These are phyloP conservation scores for Phaffomyces antillensis DNA, from an alignment of 805 yeast species.

Conservation along the genomic window DNA sequence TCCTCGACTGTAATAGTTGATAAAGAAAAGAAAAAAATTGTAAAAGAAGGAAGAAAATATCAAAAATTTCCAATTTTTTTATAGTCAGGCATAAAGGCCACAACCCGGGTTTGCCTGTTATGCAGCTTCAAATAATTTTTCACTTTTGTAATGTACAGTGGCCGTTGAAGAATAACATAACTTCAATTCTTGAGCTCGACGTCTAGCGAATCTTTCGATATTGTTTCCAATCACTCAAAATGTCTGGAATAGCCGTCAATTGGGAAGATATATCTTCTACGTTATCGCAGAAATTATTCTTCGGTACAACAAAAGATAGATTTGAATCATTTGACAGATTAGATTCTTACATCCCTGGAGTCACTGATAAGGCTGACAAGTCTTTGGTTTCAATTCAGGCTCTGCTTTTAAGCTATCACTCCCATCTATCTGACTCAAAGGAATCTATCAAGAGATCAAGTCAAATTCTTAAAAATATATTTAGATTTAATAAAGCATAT, in stretches of 20 bases:
- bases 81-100: no score
- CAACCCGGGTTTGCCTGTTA: no score
- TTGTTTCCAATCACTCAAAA: neutral
- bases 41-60: neutral
- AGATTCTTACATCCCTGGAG: neutral
- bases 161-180: neutral
- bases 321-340: constrained; percentile 18
- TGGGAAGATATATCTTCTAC: constrained; percentile 18
- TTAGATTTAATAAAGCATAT: constrained; percentile 6
- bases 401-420: constrained; percentile 12
- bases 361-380: constrained; percentile 5
- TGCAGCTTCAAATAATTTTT: constrained; percentile 3
- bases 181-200: neutral
- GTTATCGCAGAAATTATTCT: constrained; percentile 17
- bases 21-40: constrained; percentile 23
- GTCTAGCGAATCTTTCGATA: neutral
- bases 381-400: constrained; percentile 15
- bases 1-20: constrained; percentile 58
- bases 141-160: neutral
- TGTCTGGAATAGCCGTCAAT: constrained; percentile 4
- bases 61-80: neutral
- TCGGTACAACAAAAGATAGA: constrained; percentile 15
- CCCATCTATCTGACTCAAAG: constrained; percentile 9
- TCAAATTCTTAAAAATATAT: constrained; percentile 11
- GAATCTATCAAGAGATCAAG: constrained; percentile 7